phyloP scores from a whole-genome alignment of 2,329 filamentous ascomycete species.

The Aspergillus calidoustus region DNA sequence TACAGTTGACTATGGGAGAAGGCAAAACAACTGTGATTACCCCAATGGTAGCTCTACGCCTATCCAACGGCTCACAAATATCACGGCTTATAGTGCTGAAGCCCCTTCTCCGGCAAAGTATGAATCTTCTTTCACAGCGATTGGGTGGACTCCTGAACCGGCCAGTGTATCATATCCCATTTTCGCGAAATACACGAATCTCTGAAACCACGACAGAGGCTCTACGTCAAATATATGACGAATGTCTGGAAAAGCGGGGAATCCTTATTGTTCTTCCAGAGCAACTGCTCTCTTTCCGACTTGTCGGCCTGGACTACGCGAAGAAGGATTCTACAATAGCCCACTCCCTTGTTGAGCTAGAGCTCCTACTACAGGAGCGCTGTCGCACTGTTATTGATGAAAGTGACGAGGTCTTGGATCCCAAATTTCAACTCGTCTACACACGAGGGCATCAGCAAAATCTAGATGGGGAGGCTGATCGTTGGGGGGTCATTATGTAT shows the following conservation, averaged over 20 bases:
- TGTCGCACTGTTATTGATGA: slow-evolving; percentile 66
- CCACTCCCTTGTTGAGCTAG: not conserved
- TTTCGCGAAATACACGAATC: slow-evolving; percentile 4
- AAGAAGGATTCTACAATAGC: not conserved
- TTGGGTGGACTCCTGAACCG: slow-evolving; percentile 12
- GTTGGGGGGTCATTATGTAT: slow-evolving; percentile 7
- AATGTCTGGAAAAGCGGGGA: not conserved
- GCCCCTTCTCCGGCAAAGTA: slow-evolving; percentile 13
- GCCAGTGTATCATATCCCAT: slow-evolving; percentile 12
- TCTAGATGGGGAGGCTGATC: slow-evolving; percentile 47
- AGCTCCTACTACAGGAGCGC: slow-evolving; percentile 10
- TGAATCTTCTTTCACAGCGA: not conserved
- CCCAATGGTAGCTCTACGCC: not conserved
- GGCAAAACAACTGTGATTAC: slow-evolving; percentile 16
- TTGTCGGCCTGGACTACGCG: slow-evolving; percentile 7
- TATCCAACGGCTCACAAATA: not conserved
- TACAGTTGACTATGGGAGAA: slow-evolving; percentile 15
- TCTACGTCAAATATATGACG: not conserved
- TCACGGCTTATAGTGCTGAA: slow-evolving; percentile 11
- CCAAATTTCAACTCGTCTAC: slow-evolving; percentile 66
- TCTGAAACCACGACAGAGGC: not conserved
- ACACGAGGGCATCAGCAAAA: slow-evolving; percentile 58
- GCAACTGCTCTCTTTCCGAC: slow-evolving; percentile 14
- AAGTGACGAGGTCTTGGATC: slow-evolving; percentile 65
- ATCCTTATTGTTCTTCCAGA: slow-evolving; percentile 12